A percentile compares a stretch with the other conserved stretches of the same genome.
phyloP scores from a whole-genome alignment of 805 yeast genomes.

The Spathaspora passalidarum region DNA sequence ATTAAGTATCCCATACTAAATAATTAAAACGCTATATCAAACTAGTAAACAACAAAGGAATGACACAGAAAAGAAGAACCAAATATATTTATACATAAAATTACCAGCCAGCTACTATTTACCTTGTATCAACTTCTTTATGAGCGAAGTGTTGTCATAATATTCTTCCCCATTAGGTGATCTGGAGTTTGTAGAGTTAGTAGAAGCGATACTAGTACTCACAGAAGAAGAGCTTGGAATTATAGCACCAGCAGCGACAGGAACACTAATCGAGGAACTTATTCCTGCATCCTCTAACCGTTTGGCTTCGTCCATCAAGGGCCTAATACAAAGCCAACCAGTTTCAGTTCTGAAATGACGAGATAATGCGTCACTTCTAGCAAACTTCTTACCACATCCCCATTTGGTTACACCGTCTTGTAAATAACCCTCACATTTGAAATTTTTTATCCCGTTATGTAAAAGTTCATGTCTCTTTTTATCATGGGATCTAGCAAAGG shows the following conservation, averaged over 20 bases:
- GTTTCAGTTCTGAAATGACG: slow-evolving; percentile 76
- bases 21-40: neutral
- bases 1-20: no score
- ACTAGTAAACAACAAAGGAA: neutral
- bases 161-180: slow-evolving; percentile 8
- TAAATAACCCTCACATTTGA: slow-evolving; percentile 61
- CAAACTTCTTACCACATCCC: slow-evolving; percentile 76
- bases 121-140: slow-evolving; percentile 17
- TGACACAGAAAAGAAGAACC: neutral
- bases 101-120: slow-evolving; percentile 7
- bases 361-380: slow-evolving; percentile 74
- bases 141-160: slow-evolving; percentile 16
- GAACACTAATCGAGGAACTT: slow-evolving; percentile 1
- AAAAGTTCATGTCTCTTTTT: slow-evolving; percentile 70
- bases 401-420: slow-evolving; percentile 57
- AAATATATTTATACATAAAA: neutral
- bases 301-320: slow-evolving; percentile 60
- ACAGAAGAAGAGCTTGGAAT: neutral
- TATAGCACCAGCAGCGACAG: slow-evolving; percentile 1
- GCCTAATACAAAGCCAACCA: slow-evolving; percentile 66
- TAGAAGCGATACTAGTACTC: neutral
- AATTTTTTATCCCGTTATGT: slow-evolving; percentile 72
- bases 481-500: slow-evolving; percentile 77
- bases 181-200: neutral
- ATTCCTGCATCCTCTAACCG: slow-evolving; percentile 18